Conservation (phyloP, 2,329 filamentous ascomycete genomes). For the Diaporthe caulivora region DNA sequence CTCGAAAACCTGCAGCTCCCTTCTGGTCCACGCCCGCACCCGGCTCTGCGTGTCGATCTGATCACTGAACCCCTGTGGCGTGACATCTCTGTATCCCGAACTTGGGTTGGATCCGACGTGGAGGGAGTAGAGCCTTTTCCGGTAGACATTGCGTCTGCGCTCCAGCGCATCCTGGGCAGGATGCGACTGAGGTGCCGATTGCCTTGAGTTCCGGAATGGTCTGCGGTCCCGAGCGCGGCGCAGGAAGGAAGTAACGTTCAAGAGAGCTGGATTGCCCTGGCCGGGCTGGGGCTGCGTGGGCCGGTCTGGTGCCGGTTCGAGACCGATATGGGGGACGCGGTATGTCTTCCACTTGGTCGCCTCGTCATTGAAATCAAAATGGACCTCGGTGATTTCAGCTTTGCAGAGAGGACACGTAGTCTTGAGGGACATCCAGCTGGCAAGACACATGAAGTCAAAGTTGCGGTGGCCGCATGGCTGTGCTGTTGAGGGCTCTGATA, state of each 20-base stretch:
- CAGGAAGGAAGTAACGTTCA: constrained; percentile 10
- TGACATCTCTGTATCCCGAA: constrained; percentile 82
- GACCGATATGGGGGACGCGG: constrained; percentile 54
- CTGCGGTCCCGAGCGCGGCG: constrained; percentile 26
- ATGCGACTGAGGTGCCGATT: not conserved
- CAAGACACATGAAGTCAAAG: constrained; percentile 88
- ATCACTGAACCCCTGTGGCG: constrained; percentile 72
- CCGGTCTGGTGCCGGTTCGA: constrained; percentile 26
- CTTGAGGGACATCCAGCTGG: constrained; percentile 82
- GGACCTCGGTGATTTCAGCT: constrained; percentile 66
- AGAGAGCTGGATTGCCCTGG: not conserved
- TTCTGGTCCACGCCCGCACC: constrained; percentile 83
- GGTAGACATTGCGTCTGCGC: constrained; percentile 80
- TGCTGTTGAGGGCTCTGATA: constrained; percentile 79
- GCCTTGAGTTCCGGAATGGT: constrained; percentile 10
- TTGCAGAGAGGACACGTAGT: constrained; percentile 86
- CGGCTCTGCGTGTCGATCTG: constrained; percentile 79
- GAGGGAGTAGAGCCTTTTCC: constrained; percentile 77
- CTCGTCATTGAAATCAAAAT: constrained; percentile 71
- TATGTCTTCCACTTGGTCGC: constrained; percentile 69
- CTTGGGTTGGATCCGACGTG: constrained; percentile 85
- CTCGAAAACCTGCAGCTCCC: constrained; percentile 86
- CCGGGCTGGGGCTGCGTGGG: constrained; percentile 34
- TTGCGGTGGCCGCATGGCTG: constrained; percentile 82
- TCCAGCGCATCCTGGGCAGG: constrained; percentile 52